Base-by-base conservation (phyloP, 805 yeast species). In the Tetrapisispora pingtungensis region DNA sequence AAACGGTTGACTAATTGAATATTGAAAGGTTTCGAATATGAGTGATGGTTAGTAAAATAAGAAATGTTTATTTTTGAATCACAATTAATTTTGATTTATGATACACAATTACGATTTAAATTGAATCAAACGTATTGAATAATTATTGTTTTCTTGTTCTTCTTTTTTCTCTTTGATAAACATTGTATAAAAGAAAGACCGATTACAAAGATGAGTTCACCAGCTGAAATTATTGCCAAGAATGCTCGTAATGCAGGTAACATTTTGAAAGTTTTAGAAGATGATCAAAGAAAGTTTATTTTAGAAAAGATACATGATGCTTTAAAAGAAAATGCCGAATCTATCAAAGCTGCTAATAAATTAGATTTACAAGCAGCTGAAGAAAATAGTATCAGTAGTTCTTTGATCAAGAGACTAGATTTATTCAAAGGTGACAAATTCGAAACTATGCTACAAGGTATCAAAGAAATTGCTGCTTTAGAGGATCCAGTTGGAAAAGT, bases 381-480 rank as follows among this genome's bases (percentile, higher is more conserved):
- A 33, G 62, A 68, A n/a, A 71, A 75, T 38, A 74, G 78, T 6
- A 66, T 90, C 28, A 71, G 93, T 0, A 64, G 79, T 0, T 76
- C 97, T 1, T 68, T 93, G 53, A 69, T 89, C 42, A 89, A 86
- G 59, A 73, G 99, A 54, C 71, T 93, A 14, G 97, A 94, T 61
- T 70, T 93, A 33, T 74, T 84, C 39, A 77, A 74, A 49, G 79
- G 81, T 43, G 96, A 84, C 47, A 93, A 94, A 64, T 93, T 77
- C 58, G 97, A 89, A 50, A 70, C 84, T 24, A 93, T 93, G 99
- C 75, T 90, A 42, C 93, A 88, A 60, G 99, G 99, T 22, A 80
- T 93, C 14, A 69, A 83, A 39, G 98, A 93, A 54, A 98, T 93
- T 17, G 93, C 96, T 1, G 74, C 74, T 3, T 72, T 93, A 43